Evolutionary conservation across 108 stramenopile genomes (phyloP).

Genomic region (Tribonema minus): DNA sequence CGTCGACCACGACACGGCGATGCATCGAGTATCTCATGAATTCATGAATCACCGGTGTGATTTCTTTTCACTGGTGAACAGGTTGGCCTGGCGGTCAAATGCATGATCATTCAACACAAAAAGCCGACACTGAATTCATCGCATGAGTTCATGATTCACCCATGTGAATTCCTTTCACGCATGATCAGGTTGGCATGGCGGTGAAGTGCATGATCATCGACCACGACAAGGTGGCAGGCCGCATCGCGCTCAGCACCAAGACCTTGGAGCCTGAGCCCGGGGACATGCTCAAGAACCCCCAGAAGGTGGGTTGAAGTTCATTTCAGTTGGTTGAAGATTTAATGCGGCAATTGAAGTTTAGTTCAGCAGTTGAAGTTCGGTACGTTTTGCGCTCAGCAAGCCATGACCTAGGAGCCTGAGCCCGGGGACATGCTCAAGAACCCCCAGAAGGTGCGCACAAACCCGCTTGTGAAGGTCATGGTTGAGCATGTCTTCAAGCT

Average conservation of each 20-base stretch:
- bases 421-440: conserved; percentile 94
- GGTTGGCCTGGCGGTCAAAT: too few species aligned
- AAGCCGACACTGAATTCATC: too few species aligned
- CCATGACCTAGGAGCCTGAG: conserved; percentile 91
- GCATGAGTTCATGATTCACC: too few species aligned
- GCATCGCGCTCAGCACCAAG: conserved; percentile 90
- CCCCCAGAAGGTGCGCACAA: conserved; percentile 55
- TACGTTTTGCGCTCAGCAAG: conserved; percentile 86
- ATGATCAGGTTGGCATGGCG: conserved; percentile 79
- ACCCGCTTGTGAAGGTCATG: not conserved
- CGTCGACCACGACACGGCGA: conserved; percentile 89
- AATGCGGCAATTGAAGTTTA: too few species aligned
- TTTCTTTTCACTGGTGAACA: too few species aligned
- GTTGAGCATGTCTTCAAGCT: too few species aligned
- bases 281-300: conserved; percentile 86
- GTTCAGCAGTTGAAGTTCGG: too few species aligned
- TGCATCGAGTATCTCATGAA: too few species aligned
- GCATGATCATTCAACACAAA: too few species aligned
- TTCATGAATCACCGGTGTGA: too few species aligned
- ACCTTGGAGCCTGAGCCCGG: conserved; percentile 93
- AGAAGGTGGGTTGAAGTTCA: conserved; percentile 51
- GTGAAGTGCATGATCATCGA: conserved; percentile 98
- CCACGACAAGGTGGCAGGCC: conserved; percentile 87
- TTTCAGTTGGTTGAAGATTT: not conserved
- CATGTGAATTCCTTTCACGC: too few species aligned